phyloP scores from a whole-genome alignment of 2,329 filamentous ascomycete species.

The Fusarium lyarnte region DNA sequence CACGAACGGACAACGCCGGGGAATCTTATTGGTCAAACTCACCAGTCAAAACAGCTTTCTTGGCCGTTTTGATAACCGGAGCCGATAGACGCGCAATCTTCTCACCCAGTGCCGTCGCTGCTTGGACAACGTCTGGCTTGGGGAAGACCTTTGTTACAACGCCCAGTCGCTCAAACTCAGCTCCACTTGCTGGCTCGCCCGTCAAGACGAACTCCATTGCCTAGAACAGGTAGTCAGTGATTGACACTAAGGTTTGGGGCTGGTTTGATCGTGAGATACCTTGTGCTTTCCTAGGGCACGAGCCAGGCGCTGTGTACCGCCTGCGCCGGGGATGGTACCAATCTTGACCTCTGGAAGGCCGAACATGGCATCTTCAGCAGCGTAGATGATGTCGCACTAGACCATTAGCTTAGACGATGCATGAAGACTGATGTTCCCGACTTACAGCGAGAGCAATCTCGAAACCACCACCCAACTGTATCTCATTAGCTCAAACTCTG shows the following conservation, averaged over 20 bases:
- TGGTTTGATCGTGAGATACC: constrained; percentile 20
- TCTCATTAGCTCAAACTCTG: background rate
- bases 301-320: constrained; percentile 48
- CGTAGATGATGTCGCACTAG: constrained; percentile 49
- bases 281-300: constrained; percentile 47
- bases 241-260: background rate
- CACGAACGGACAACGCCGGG: background rate
- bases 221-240: background rate
- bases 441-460: constrained; percentile 34
- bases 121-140: constrained; percentile 10
- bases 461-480: constrained; percentile 29
- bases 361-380: constrained; percentile 45
- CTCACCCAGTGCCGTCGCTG: constrained; percentile 15
- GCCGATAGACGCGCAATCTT: constrained; percentile 22
- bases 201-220: constrained; percentile 33
- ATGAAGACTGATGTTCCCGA: background rate
- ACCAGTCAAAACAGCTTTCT: constrained; percentile 31
- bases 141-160: constrained; percentile 31
- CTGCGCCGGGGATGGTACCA: constrained; percentile 48
- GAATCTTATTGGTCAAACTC: background rate
- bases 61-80: constrained; percentile 23
- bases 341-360: constrained; percentile 50
- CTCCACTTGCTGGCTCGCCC: constrained; percentile 25
- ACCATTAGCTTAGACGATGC: background rate
- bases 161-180: constrained; percentile 25